These are phyloP conservation scores for Knufia fluminis DNA, from an alignment of 2,329 filamentous ascomycete genomes.

Conservation along the genomic window DNA sequence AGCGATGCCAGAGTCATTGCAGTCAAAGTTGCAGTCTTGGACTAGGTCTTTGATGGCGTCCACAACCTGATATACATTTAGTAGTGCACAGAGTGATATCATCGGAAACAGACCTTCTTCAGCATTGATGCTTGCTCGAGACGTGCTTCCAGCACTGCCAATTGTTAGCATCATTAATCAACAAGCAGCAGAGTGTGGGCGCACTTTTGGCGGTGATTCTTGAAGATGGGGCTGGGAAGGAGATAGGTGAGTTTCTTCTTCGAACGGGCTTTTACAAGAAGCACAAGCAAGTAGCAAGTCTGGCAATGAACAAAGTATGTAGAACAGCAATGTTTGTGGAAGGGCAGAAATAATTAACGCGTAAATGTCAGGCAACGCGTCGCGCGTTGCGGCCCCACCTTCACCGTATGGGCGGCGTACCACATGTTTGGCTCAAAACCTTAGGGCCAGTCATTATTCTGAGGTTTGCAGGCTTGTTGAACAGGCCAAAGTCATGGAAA, in stretches of 20 bases:
- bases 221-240: background rate
- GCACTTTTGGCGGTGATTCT: conserved; percentile 2
- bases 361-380: conserved; percentile 9
- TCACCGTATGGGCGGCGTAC: background rate
- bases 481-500: no score
- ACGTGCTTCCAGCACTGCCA: conserved; percentile 84
- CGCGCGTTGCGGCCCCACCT: background rate
- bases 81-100: conserved; percentile 8
- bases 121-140: conserved; percentile 86
- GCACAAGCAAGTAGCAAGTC: background rate
- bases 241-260: background rate
- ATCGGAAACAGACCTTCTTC: conserved; percentile 63
- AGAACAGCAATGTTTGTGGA: background rate
- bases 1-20: conserved; percentile 97
- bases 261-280: no score
- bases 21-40: conserved; percentile 99
- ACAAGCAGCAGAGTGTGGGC: background rate
- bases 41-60: conserved; percentile 99
- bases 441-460: no score
- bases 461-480: no score
- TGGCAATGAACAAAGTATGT: background rate
- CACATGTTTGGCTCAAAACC: no score
- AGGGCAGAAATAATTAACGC: background rate
- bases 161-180: background rate
- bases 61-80: conserved; percentile 57